These are phyloP conservation scores for Salvia rosmarinus DNA, from an alignment of 257 asterid genomes.

Conservation along the genomic window DNA sequence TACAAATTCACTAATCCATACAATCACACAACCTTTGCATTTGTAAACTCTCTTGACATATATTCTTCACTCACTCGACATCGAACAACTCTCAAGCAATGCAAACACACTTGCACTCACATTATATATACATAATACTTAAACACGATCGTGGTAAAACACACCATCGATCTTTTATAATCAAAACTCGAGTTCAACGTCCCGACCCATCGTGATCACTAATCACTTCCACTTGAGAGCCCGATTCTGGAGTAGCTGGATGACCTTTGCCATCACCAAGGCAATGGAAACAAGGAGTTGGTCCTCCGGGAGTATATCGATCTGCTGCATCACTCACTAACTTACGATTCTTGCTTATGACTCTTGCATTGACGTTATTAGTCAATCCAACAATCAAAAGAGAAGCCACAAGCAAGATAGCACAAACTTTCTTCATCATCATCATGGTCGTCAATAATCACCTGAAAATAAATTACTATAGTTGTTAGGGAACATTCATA, in stretches of 20 bases:
- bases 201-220: neutral
- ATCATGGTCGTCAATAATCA: neutral
- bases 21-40: neutral
- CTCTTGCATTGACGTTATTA: neutral
- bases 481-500: neutral
- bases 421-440: conserved; percentile 29
- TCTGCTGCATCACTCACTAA: conserved; percentile 11
- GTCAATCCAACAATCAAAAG: conserved; percentile 26
- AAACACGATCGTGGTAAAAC: neutral
- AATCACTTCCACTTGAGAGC: neutral
- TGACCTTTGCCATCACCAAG: neutral
- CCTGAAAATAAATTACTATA: conserved; percentile 19
- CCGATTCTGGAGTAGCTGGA: neutral
- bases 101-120: neutral
- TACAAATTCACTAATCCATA: neutral
- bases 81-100: neutral
- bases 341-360: neutral
- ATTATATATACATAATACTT: neutral
- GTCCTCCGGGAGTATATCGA: conserved; percentile 38
- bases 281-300: conserved; percentile 36
- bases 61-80: neutral
- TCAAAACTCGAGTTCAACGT: neutral
- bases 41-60: neutral
- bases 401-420: conserved; percentile 15
- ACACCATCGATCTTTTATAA: neutral